Base-by-base conservation (phyloP, 768 basidiomycete species). In the Auricularia sp. region DNA sequence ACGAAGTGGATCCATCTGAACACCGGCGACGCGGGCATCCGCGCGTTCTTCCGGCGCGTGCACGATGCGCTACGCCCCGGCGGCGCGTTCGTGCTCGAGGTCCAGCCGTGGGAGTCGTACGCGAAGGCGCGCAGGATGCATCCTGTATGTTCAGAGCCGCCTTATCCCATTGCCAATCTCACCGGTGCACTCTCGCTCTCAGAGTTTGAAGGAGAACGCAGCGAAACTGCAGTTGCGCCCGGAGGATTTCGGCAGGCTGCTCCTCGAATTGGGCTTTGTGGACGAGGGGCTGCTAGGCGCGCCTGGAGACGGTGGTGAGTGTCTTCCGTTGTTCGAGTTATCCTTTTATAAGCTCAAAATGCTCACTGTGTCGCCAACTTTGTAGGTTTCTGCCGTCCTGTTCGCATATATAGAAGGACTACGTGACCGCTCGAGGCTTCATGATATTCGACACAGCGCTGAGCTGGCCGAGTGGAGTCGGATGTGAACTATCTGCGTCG, bases 1-100 rank as follows among this genome's bases (percentile, higher is more conserved):
- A 85, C 92, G 0, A 96, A 94, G 75, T 96, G 94, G 94, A 91
- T 95, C 36, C 94, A 96, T 73, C 78, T 96, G 10, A 87, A 94
- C 68, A 78, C 79, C 11, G 88, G 89, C 10, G 94, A 97, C 70
- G 82, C 82, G 0, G 93, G 85, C 0, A 69, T 96, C n/a, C 68
- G 73, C 42, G 65, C 68, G 0, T 92, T 94, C 73, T 95, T 96
- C 70, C 75, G 72, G 2, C 83, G 85, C 51, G 83, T 87, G 0
- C 76, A 84, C 67, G 70, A 73, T 34, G 80, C 82, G 2, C 78
- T 97, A 16, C 77, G 74, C n/a, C 75, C 81, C 0, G 87, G 84
- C 0, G 91, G 91, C 3, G 77, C 73, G 1, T 88, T 95, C 64
- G 71, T 95, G 0, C 77, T 97, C 2, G 94, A 97, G 71, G 87